phyloP scores from a whole-genome alignment of 2,329 filamentous ascomycete genomes.

The Pseudopithomyces maydicus region DNA sequence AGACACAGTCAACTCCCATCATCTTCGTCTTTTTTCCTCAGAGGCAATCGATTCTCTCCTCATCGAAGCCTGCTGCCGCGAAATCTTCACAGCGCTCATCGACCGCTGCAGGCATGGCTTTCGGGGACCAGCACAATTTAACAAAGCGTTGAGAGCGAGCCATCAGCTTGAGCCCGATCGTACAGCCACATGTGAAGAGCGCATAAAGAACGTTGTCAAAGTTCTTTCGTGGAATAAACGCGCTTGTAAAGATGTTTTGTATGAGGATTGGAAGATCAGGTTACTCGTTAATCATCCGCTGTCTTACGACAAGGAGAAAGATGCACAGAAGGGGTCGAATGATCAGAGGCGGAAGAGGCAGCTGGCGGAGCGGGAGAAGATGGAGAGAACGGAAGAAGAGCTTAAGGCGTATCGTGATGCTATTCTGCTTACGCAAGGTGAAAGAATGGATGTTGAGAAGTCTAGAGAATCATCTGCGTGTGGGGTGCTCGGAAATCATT shows the following conservation, averaged over 20 bases:
- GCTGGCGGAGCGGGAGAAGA: constrained; percentile 10
- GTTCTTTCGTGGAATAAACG: constrained; percentile 19
- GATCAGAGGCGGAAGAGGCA: constrained; percentile 19
- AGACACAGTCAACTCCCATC: constrained; percentile 13
- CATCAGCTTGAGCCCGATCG: constrained; percentile 10
- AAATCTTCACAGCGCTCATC: constrained; percentile 14
- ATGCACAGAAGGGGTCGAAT: constrained; percentile 21
- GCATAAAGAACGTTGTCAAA: constrained; percentile 13
- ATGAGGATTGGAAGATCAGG: constrained; percentile 22
- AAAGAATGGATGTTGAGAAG: background rate
- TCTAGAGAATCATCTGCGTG: background rate
- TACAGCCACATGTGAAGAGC: constrained; percentile 15
- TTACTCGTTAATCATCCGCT: constrained; percentile 21
- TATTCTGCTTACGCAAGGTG: background rate
- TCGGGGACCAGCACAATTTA: constrained; percentile 15
- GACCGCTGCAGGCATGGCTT: constrained; percentile 20
- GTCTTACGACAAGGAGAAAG: constrained; percentile 18
- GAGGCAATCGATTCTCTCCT: constrained; percentile 6
- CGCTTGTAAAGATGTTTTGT: constrained; percentile 22
- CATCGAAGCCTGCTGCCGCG: constrained; percentile 14
- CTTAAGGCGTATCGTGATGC: constrained; percentile 7
- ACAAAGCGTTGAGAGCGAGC: constrained; percentile 15
- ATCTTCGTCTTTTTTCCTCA: constrained; percentile 15
- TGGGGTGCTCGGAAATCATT: too few relatives aligned
- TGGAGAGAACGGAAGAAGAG: constrained; percentile 15